Evolutionary conservation across 139 green algal genomes (phyloP).

Genomic region (Coelastrella sp.): DNA sequence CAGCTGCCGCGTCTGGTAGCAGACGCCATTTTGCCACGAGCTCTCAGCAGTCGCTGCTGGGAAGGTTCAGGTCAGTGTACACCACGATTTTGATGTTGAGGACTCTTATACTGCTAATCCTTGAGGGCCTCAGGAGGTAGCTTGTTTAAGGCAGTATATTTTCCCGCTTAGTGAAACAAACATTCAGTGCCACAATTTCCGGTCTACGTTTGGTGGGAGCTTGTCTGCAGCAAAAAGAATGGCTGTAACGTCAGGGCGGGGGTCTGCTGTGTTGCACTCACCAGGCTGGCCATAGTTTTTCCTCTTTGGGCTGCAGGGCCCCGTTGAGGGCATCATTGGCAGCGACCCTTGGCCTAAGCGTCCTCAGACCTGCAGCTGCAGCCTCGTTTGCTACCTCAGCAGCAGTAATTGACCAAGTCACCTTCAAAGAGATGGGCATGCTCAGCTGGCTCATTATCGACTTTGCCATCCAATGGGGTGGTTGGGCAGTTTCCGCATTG

Average conservation of each 20-base stretch:
- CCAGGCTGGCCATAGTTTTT: too few relatives aligned
- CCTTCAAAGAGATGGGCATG: slow-evolving; percentile 65
- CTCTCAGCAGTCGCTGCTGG: neutral
- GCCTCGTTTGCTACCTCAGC: slow-evolving; percentile 28
- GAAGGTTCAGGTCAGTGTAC: slow-evolving; percentile 20
- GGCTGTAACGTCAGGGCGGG: too few relatives aligned
- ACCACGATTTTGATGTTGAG: too few relatives aligned
- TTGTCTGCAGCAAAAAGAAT: too few relatives aligned
- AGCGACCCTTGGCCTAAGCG: neutral
- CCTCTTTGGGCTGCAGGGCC: neutral
- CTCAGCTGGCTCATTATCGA: slow-evolving; percentile 68
- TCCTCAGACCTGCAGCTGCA: slow-evolving; percentile 26
- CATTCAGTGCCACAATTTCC: too few relatives aligned
- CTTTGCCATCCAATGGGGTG: slow-evolving; percentile 69
- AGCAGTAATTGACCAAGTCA: slow-evolving; percentile 42
- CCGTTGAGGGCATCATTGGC: neutral
- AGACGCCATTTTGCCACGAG: neutral
- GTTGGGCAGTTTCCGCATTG: slow-evolving; percentile 64
- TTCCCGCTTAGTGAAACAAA: too few relatives aligned
- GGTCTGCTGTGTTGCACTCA: too few relatives aligned
- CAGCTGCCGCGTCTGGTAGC: neutral
- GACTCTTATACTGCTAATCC: too few relatives aligned
- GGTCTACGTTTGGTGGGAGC: too few relatives aligned
- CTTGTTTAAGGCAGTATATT: too few relatives aligned
- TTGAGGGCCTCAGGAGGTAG: too few relatives aligned